phyloP scores from a whole-genome alignment of 768 basidiomycete genomes.

The Pulveroboletus sp. region DNA sequence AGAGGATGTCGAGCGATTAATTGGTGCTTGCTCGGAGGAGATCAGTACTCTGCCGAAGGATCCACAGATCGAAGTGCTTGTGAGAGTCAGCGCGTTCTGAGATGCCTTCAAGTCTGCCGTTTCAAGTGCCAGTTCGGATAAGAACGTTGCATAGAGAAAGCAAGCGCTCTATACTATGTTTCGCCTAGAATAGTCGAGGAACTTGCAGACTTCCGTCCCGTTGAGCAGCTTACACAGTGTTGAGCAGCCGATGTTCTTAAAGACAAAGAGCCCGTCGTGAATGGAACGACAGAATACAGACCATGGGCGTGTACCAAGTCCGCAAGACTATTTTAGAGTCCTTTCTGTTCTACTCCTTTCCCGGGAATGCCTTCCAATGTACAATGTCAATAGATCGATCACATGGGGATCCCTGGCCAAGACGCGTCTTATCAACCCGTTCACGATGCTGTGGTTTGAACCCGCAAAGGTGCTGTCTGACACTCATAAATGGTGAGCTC shows the following conservation, averaged over 20 bases:
- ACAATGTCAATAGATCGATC: slow-evolving; percentile 12
- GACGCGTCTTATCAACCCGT: slow-evolving; percentile 31
- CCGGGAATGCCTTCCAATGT: background rate
- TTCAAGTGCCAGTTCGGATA: slow-evolving; percentile 31
- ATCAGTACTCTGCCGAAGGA: slow-evolving; percentile 42
- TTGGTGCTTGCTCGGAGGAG: slow-evolving; percentile 34
- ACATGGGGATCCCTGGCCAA: slow-evolving; percentile 41
- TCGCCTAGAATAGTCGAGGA: slow-evolving; percentile 29
- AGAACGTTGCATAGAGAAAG: slow-evolving; percentile 35
- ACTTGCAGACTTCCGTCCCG: slow-evolving; percentile 42
- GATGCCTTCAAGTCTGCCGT: slow-evolving; percentile 31
- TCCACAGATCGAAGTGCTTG: slow-evolving; percentile 43
- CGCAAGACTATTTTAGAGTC: slow-evolving; percentile 34
- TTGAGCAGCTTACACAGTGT: slow-evolving; percentile 7
- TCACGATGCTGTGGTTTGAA: slow-evolving; percentile 33
- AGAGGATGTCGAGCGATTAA: slow-evolving; percentile 35
- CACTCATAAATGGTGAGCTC: slow-evolving; percentile 28
- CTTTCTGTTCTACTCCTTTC: slow-evolving; percentile 3
- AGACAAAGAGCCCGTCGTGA: background rate
- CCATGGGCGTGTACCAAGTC: slow-evolving; percentile 32
- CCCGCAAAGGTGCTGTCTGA: slow-evolving; percentile 36
- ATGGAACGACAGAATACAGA: slow-evolving; percentile 3
- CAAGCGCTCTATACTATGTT: slow-evolving; percentile 31
- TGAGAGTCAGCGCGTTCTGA: slow-evolving; percentile 43
- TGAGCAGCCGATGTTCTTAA: slow-evolving; percentile 7